These are phyloP conservation scores for Claviceps purpurea DNA, from an alignment of 2,329 filamentous ascomycete species.

Conservation along the genomic window DNA sequence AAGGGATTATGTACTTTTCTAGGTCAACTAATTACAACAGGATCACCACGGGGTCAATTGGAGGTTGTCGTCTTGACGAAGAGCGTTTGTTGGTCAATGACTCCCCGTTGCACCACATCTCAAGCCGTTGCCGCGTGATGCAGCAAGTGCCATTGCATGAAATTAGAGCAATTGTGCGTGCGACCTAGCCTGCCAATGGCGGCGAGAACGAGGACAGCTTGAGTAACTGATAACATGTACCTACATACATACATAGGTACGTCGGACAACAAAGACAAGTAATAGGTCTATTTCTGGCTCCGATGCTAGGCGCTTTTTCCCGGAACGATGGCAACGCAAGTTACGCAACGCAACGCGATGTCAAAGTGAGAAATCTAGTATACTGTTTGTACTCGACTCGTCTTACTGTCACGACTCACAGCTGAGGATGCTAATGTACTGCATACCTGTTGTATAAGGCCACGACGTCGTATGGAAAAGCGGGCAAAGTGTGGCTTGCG, in stretches of 20 bases:
- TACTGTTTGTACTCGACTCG: no score
- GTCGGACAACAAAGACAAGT: background rate
- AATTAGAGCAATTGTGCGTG: background rate
- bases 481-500: background rate
- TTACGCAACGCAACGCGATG: no score
- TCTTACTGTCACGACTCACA: no score
- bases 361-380: no score
- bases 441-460: no score
- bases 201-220: background rate
- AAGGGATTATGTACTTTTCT: background rate
- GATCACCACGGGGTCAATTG: background rate
- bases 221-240: background rate
- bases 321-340: background rate
- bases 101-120: background rate
- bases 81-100: slow-evolving; percentile 3
- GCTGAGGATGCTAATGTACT: no score
- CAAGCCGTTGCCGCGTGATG: slow-evolving; percentile 1
- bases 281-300: background rate
- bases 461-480: no score
- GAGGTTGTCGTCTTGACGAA: background rate
- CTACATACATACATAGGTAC: background rate
- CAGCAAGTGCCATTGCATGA: background rate
- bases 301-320: background rate
- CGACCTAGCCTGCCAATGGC: background rate
- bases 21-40: background rate